phyloP scores from a whole-genome alignment of 2,329 filamentous ascomycete genomes.

The Pestalotiopsis sp. region DNA sequence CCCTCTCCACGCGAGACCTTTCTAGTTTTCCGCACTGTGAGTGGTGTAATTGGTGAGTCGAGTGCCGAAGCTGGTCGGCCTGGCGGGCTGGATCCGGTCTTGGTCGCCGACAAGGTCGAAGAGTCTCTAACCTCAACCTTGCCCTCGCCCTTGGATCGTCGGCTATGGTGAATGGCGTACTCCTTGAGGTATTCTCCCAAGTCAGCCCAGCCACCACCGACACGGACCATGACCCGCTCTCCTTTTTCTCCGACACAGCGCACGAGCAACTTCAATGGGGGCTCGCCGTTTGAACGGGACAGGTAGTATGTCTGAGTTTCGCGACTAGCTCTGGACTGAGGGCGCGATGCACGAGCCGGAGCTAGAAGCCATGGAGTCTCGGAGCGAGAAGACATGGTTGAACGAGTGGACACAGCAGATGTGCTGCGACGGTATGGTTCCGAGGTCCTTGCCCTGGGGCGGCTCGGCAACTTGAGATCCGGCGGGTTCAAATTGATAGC shows the following conservation, averaged over 20 bases:
- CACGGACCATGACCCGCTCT: conserved; percentile 95
- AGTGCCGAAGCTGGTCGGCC: conserved; percentile 41
- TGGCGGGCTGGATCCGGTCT: conserved; percentile 40
- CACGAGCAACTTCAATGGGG: conserved; percentile 93
- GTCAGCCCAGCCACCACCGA: conserved; percentile 98
- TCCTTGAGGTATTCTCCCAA: conserved; percentile 92
- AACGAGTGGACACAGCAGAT: conserved; percentile 41
- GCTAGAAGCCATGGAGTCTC: conserved; percentile 62
- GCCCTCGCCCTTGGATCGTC: conserved; percentile 56
- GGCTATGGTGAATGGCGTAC: conserved; percentile 88
- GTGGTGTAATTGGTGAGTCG: conserved; percentile 42
- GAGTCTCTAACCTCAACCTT: conserved; percentile 61
- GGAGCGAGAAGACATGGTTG: conserved; percentile 42
- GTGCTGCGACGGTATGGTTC: conserved; percentile 47
- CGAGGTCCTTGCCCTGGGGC: conserved; percentile 43
- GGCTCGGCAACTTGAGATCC: conserved; percentile 51
- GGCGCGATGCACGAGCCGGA: conserved; percentile 52
- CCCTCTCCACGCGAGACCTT: conserved; percentile 41
- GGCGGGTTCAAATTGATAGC: conserved; percentile 58
- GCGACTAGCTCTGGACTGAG: conserved; percentile 51
- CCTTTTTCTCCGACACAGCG: conserved; percentile 86
- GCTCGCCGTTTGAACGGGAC: conserved; percentile 76
- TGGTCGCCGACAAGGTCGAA: conserved; percentile 32
- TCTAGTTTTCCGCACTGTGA: conserved; percentile 56
- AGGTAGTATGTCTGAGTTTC: conserved; percentile 94